These are phyloP conservation scores for Penicillium steckii DNA, from an alignment of 495 filamentous ascomycete genomes.

Conservation along the genomic window DNA sequence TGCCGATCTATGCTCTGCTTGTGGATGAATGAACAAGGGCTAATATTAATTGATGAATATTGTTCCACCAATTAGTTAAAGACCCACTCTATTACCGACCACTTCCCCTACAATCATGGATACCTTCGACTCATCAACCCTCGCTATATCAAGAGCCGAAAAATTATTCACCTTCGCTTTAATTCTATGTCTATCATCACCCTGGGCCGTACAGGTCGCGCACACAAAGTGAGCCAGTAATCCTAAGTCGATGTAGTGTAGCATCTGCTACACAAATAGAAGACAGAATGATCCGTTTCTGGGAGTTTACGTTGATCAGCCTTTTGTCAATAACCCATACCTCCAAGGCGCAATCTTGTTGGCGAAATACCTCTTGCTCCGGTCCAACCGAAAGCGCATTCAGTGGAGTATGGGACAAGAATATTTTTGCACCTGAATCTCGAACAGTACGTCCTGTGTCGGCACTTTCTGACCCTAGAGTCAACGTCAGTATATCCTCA, in stretches of 20 bases:
- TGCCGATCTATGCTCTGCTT: conserved; percentile 11
- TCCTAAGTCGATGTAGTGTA: background rate
- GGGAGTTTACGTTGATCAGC: conserved; percentile 10
- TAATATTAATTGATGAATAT: background rate
- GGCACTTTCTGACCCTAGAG: conserved; percentile 39
- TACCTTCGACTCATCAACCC: background rate
- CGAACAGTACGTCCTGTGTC: conserved; percentile 50
- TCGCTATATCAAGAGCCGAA: conserved; percentile 14
- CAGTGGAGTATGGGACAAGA: conserved; percentile 57
- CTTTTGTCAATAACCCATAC: conserved; percentile 10
- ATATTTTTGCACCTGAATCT: conserved; percentile 58
- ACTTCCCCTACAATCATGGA: background rate
- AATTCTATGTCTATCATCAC: background rate
- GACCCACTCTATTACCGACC: background rate
- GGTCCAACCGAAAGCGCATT: conserved; percentile 53
- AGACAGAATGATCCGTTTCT: conserved; percentile 11
- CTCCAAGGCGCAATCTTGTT: conserved; percentile 44
- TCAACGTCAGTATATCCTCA: conserved; percentile 25
- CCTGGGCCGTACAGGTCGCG: conserved; percentile 6
- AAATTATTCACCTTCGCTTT: background rate
- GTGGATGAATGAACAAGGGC: background rate
- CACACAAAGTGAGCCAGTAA: background rate
- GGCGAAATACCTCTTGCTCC: conserved; percentile 55
- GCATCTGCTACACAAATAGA: background rate
- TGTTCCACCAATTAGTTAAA: conserved; percentile 23